Base-by-base conservation (phyloP, 805 yeast species). In the Zygosaccharomyces rouxii region DNA sequence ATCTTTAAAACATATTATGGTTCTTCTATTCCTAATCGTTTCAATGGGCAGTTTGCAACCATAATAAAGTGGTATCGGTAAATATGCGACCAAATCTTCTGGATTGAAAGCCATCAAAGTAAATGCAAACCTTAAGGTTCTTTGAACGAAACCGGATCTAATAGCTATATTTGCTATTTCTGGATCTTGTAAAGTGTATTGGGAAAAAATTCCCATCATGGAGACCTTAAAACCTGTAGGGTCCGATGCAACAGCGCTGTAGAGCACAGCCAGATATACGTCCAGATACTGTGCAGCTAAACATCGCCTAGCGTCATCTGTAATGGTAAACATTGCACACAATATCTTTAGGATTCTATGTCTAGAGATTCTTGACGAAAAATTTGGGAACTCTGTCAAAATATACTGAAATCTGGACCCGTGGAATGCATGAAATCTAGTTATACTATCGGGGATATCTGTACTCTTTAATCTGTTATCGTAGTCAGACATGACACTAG, bases 211-310 rank as follows among this genome's bases (percentile, higher is more conserved):
- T 33, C 61, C 54, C 63, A 65, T 58, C 11, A 61, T 26, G 18
- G 63, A 49, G 7, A 59, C 54, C 42, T 58, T 58, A 28, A 54
- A 49, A 7, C 62, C 62, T 3, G 51, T 47, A 4, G 44, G 35
- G 31, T 62, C 66, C 5, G 64, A 57, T 10, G 62, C 57, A 6
- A 63, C 64, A 2, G 66, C 51, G 35, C 55, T 55, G 44, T 60
- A 62, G 11, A 62, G 54, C 9, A 64, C 35, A 9, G 78, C 75
- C 0, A 95, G 90, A 63, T 92, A 92, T 0, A 89, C 71, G 56
- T 89, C 95, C 38, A 89, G 85, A 59, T 89, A 89, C 56, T 89
- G 92, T 3, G 64, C 66, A 3, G 66, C 38, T 77, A 72, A 46
- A 81, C 68, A 65, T 73, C 78, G 75, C 45, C 88, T 68, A 1